Evolutionary conservation across 768 basidiomycete genomes (phyloP).

Genomic region (Suillus alpinus): DNA sequence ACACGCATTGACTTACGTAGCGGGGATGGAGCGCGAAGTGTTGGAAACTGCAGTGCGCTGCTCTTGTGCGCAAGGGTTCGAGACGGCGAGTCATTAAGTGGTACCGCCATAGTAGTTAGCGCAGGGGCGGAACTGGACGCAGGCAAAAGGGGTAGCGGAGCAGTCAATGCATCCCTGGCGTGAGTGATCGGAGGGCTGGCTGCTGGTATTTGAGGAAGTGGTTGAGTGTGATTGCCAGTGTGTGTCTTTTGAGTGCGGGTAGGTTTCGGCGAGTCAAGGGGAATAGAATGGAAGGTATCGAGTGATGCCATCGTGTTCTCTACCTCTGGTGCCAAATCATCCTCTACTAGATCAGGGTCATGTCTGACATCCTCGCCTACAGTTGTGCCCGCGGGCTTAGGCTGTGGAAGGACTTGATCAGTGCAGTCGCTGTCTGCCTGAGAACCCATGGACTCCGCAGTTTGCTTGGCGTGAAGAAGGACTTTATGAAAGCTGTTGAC

Average conservation of each 20-base stretch:
- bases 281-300: conserved; percentile 37
- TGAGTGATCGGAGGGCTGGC: conserved; percentile 5
- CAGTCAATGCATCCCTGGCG: conserved; percentile 22
- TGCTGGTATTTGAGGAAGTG: conserved; percentile 12
- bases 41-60: conserved; percentile 48
- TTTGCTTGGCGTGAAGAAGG: conserved; percentile 35
- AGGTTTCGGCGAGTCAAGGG: conserved; percentile 34
- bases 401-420: neutral
- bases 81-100: conserved; percentile 34
- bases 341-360: conserved; percentile 8
- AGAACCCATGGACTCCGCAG: conserved; percentile 7
- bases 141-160: conserved; percentile 18
- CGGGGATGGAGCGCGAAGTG: conserved; percentile 66
- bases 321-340: conserved; percentile 15
- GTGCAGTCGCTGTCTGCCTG: neutral
- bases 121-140: conserved; percentile 8
- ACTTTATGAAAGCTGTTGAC: conserved; percentile 48
- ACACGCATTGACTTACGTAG: conserved; percentile 65
- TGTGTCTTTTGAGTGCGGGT: conserved; percentile 1
- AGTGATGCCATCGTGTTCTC: conserved; percentile 19
- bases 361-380: neutral
- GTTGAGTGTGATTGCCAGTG: conserved; percentile 16
- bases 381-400: neutral
- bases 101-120: conserved; percentile 28
- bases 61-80: conserved; percentile 35